These are phyloP conservation scores for Aureobasidium sp. DNA, from an alignment of 2,329 filamentous ascomycete species.

Conservation along the genomic window DNA sequence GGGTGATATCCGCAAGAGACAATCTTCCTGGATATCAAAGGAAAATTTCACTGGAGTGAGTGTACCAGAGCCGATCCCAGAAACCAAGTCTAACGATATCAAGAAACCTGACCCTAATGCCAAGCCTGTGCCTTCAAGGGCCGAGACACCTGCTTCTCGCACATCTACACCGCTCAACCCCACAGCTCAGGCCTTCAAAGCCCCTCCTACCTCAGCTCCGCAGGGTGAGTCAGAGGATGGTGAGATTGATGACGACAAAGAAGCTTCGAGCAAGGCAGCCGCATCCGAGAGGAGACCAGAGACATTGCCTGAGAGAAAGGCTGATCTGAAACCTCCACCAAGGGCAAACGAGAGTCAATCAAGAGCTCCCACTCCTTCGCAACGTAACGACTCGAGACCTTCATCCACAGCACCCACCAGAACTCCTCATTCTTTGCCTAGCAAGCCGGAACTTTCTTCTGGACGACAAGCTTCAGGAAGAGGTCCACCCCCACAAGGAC, in stretches of 20 bases:
- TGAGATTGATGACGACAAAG: constrained; percentile 59
- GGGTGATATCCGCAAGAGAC: constrained; percentile 60
- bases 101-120: constrained; percentile 13
- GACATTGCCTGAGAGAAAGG: constrained; percentile 7
- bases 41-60: constrained; percentile 65
- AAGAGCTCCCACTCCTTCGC: constrained; percentile 22
- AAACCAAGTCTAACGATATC: constrained; percentile 2
- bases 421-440: constrained; percentile 44
- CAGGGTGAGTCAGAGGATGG: constrained; percentile 54
- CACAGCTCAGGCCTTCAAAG: constrained; percentile 24
- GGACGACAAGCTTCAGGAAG: constrained; percentile 28
- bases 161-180: constrained; percentile 60
- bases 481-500: not conserved
- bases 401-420: constrained; percentile 23
- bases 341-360: constrained; percentile 18
- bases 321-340: constrained; percentile 18
- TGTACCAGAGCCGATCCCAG: constrained; percentile 7
- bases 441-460: constrained; percentile 52
- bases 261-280: constrained; percentile 2
- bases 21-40: constrained; percentile 65
- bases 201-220: not conserved
- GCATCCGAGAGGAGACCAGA: not conserved
- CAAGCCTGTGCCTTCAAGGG: constrained; percentile 34
- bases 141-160: constrained; percentile 37
- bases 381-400: constrained; percentile 30